A percentile compares a stretch with the other conserved stretches of the same genome.
phyloP scores from a whole-genome alignment of 371 early-diverging fungal genomes.

The Nematocida displodere region DNA sequence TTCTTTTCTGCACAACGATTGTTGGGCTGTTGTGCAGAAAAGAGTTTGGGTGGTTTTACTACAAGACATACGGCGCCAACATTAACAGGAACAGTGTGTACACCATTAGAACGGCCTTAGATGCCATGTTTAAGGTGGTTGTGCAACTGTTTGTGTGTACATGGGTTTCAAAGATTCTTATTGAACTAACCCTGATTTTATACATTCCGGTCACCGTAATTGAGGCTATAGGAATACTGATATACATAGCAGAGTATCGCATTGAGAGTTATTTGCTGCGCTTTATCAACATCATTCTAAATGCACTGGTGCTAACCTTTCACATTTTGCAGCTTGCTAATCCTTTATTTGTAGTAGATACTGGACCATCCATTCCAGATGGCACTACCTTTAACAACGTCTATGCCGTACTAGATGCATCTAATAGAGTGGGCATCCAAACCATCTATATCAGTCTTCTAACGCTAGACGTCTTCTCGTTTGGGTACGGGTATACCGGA shows the following conservation, averaged over 20 bases:
- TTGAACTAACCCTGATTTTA: not conserved
- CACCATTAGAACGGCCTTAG: not conserved
- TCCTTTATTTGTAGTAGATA: not conserved
- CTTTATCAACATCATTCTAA: not conserved
- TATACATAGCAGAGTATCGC: not conserved
- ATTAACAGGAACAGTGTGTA: not conserved
- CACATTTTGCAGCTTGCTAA: not conserved
- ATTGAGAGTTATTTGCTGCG: not conserved
- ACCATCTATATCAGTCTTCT: not conserved
- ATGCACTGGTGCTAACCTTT: not conserved
- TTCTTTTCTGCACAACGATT: not conserved
- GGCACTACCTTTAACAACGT: not conserved
- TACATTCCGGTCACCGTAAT: too few relatives aligned
- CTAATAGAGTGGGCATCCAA: not conserved
- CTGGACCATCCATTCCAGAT: not conserved
- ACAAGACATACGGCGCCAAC: slow-evolving; percentile 20
- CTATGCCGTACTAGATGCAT: not conserved
- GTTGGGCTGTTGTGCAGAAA: slow-evolving; percentile 12
- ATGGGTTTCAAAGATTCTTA: not conserved
- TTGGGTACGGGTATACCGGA: too few relatives aligned
- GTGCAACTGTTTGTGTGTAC: slow-evolving; percentile 10
- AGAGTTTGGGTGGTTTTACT: slow-evolving; percentile 40
- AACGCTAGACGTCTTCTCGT: not conserved
- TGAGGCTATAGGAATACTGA: not conserved
- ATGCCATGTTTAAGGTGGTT: not conserved